Percentiles rank a stretch among this genome's conserved stretches.
Conservation (phyloP, 768 basidiomycete genomes). For the Hysterangium stoloniferum region DNA sequence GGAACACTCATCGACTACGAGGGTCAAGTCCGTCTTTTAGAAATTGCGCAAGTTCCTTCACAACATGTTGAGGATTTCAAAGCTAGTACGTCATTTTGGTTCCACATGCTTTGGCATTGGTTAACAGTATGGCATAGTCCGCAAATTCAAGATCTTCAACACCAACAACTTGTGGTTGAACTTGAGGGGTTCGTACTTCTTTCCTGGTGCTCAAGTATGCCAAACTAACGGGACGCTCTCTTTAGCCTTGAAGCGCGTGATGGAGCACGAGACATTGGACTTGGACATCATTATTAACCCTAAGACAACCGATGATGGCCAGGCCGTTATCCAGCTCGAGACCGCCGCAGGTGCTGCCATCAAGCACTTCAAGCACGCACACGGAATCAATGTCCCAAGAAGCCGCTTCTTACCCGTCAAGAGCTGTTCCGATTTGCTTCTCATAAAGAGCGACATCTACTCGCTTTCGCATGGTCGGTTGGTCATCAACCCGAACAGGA, state of each 20-base stretch:
- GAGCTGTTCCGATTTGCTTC: slow-evolving; percentile 78
- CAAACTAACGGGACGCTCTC: not conserved
- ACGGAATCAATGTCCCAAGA: slow-evolving; percentile 92
- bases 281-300: slow-evolving; percentile 94
- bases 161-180: slow-evolving; percentile 81
- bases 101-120: not conserved
- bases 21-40: slow-evolving; percentile 78
- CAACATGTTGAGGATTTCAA: slow-evolving; percentile 96
- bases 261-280: slow-evolving; percentile 81
- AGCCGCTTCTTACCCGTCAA: slow-evolving; percentile 90
- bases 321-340: slow-evolving; percentile 79
- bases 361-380: slow-evolving; percentile 88
- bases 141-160: slow-evolving; percentile 94
- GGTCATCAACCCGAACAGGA: slow-evolving; percentile 71
- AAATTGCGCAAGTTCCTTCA: slow-evolving; percentile 90
- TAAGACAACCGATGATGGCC: slow-evolving; percentile 80
- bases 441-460: slow-evolving; percentile 92
- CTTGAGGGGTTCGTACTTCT: slow-evolving; percentile 47
- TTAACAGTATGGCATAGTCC: slow-evolving; percentile 32
- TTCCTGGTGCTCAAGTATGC: not conserved
- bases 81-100: slow-evolving; percentile 37
- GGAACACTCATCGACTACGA: slow-evolving; percentile 90
- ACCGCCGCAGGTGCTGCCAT: slow-evolving; percentile 90
- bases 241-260: slow-evolving; percentile 79
- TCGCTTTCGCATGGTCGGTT: slow-evolving; percentile 83